Percentiles rank a stretch among this genome's conserved stretches.
Conservation (phyloP, 2,329 filamentous ascomycete genomes). For the Fusarium agapanthi region DNA sequence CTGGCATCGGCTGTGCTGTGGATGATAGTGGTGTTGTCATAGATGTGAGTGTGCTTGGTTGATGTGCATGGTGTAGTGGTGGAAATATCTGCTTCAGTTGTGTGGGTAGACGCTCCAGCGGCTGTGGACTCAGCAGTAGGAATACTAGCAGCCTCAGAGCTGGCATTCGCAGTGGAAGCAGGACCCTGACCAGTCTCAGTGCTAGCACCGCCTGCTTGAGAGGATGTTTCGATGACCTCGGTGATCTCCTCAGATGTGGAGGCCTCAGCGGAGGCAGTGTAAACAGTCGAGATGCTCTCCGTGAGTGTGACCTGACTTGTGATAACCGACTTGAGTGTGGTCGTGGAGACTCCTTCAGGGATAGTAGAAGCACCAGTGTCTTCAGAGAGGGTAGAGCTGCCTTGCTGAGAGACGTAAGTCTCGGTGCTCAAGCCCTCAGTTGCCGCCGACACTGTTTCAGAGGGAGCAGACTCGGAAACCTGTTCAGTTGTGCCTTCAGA, state of each 20-base stretch:
- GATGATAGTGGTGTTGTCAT: conserved; percentile 24
- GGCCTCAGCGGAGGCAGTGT: not conserved
- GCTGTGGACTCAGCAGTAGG: not conserved
- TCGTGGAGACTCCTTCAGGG: not conserved
- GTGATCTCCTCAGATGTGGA: not conserved
- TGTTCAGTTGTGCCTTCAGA: not conserved
- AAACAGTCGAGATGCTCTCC: conserved; percentile 1
- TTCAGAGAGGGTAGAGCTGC: not conserved
- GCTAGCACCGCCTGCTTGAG: not conserved
- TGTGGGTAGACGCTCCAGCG: not conserved
- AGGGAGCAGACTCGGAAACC: not conserved
- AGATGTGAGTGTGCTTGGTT: conserved; percentile 21
- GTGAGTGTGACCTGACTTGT: conserved; percentile 20
- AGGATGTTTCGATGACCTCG: not conserved
- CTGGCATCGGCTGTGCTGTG: conserved; percentile 8
- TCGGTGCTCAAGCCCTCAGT: not conserved
- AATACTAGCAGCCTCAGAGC: not conserved
- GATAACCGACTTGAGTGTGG: conserved; percentile 12
- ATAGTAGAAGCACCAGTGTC: not conserved
- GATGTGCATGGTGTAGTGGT: conserved; percentile 20
- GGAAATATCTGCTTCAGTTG: not conserved
- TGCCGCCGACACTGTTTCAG: not conserved
- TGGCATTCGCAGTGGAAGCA: not conserved
- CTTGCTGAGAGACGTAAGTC: conserved; percentile 4
- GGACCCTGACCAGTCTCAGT: conserved; percentile 9